A percentile compares a stretch with the other conserved stretches of the same genome.
phyloP scores from a whole-genome alignment of 345 rosid genomes.

The Eutrema heterophyllum region DNA sequence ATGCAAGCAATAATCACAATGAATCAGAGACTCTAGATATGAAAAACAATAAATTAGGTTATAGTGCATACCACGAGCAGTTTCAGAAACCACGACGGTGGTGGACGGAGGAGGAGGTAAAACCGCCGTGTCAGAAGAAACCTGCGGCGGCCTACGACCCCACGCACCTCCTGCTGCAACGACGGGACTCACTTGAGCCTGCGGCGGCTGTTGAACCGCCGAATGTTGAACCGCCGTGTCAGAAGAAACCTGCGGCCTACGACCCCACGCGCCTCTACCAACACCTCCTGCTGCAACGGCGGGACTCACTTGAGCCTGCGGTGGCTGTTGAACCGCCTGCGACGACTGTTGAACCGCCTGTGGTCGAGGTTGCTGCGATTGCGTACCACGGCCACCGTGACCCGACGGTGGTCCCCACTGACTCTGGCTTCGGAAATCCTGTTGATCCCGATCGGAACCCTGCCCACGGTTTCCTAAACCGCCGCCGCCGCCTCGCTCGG shows the following conservation, averaged over 20 bases:
- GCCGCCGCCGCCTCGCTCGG: not conserved
- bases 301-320: not conserved
- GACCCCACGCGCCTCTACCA: conserved; percentile 19
- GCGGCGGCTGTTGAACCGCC: not conserved
- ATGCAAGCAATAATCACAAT: not conserved
- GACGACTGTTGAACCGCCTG: not conserved
- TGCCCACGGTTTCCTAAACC: not conserved
- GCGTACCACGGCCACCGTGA: conserved; percentile 17
- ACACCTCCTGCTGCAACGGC: not conserved
- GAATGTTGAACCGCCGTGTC: not conserved
- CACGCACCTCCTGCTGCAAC: conserved; percentile 2
- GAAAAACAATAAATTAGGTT: not conserved
- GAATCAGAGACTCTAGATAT: not conserved
- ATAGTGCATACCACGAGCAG: conserved; percentile 7
- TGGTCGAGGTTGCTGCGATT: conserved; percentile 6
- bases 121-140: not conserved
- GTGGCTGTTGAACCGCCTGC: not conserved
- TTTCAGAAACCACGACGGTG: conserved; percentile 5
- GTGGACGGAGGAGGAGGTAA: conserved; percentile 5
- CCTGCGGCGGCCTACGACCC: conserved; percentile 11
- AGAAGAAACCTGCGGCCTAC: not conserved
- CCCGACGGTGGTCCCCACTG: conserved; percentile 27
- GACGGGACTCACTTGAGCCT: not conserved
- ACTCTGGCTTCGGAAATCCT: conserved; percentile 12
- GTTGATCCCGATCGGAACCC: conserved; percentile 4